phyloP scores from a whole-genome alignment of 106 monocot genomes.

The Platanthera zijinensis region DNA sequence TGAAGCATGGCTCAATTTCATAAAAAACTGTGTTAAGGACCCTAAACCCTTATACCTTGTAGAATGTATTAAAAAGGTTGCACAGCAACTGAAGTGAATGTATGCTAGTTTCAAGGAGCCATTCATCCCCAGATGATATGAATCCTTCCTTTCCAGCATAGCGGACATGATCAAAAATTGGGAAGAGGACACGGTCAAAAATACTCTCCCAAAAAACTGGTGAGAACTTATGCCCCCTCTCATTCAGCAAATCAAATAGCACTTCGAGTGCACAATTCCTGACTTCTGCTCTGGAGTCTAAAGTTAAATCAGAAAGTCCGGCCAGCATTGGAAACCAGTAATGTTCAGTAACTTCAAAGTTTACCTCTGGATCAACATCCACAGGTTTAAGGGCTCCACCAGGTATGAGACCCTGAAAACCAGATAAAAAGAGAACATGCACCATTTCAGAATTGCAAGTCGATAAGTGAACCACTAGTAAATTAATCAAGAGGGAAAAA shows the following conservation, averaged over 20 bases:
- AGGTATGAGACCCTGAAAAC: slow-evolving; percentile 75
- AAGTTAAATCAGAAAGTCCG: slow-evolving; percentile 87
- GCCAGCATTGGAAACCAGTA: slow-evolving; percentile 99
- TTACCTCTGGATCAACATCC: slow-evolving; percentile 38
- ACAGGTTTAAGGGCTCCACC: slow-evolving; percentile 83
- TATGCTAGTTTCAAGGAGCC: slow-evolving; percentile 93
- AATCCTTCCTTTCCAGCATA: slow-evolving; percentile 75
- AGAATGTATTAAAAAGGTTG: slow-evolving; percentile 97
- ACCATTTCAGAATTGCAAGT: not conserved
- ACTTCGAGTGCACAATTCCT: slow-evolving; percentile 94
- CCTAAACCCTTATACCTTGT: slow-evolving; percentile 43
- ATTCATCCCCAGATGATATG: slow-evolving; percentile 72
- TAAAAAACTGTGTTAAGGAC: not conserved
- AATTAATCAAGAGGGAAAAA: not conserved
- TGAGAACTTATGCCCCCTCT: slow-evolving; percentile 90
- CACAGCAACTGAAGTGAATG: slow-evolving; percentile 96
- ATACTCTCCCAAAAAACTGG: slow-evolving; percentile 93
- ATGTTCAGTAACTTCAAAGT: slow-evolving; percentile 81
- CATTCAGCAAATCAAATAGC: slow-evolving; percentile 96
- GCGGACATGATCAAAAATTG: slow-evolving; percentile 92
- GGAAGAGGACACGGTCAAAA: slow-evolving; percentile 88
- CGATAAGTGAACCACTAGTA: not conserved
- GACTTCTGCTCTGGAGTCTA: slow-evolving; percentile 81
- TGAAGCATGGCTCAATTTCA: not conserved
- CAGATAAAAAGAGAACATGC: not conserved